phyloP scores from a whole-genome alignment of 371 early-diverging fungal species.

The Lichtheimia corymbifera region DNA sequence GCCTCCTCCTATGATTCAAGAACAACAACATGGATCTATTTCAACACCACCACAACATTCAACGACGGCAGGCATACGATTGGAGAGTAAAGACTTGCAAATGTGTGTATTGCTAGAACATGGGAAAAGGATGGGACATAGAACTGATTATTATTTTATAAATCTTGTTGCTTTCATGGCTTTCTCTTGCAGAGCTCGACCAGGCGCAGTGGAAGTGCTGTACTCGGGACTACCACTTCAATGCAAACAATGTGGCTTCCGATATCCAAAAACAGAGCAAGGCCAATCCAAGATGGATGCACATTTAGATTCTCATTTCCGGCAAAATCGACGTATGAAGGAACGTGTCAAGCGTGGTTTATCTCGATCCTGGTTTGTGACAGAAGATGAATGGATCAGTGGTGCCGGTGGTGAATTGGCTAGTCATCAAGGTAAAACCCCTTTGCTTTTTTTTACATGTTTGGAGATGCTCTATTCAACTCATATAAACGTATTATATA shows the following conservation, averaged over 20 bases:
- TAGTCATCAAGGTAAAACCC: conserved; percentile 43
- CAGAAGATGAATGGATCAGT: conserved; percentile 62
- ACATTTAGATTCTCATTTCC: conserved; percentile 94
- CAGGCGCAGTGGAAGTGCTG: conserved; percentile 64
- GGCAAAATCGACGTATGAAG: conserved; percentile 84
- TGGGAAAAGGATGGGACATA: conserved; percentile 11
- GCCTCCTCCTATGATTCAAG: not conserved
- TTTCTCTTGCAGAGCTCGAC: conserved; percentile 38
- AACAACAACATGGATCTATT: not conserved
- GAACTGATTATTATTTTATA: too few species aligned
- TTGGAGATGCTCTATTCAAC: not conserved
- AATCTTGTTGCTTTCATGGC: conserved; percentile 14
- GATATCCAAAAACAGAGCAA: conserved; percentile 69
- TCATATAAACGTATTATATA: not conserved
- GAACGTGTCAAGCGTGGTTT: conserved; percentile 74
- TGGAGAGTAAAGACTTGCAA: conserved; percentile 53
- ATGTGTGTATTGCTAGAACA: conserved; percentile 28
- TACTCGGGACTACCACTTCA: conserved; percentile 78
- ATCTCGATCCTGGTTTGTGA: conserved; percentile 86
- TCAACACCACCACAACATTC: not conserved
- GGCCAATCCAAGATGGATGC: conserved; percentile 76
- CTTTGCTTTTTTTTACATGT: not conserved
- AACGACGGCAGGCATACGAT: not conserved
- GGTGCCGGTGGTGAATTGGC: conserved; percentile 49
- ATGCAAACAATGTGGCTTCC: conserved; percentile 91